These are phyloP conservation scores for Asparagopsis taxiformis DNA, from an alignment of 31 red algal species.

Conservation along the genomic window DNA sequence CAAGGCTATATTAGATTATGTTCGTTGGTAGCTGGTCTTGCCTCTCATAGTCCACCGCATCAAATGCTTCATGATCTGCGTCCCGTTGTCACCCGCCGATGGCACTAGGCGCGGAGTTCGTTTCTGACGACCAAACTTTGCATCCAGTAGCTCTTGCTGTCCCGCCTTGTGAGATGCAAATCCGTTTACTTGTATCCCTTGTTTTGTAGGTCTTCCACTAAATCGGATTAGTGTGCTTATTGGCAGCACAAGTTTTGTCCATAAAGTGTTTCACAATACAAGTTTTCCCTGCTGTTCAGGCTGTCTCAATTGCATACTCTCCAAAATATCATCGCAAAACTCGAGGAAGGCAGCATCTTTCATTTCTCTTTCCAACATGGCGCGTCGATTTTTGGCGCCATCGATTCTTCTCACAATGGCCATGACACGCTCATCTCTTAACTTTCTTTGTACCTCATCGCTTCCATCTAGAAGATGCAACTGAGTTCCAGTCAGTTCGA, in stretches of 20 bases:
- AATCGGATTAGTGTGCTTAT: no score
- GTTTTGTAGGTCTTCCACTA: no score
- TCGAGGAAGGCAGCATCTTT: slow-evolving; percentile 59
- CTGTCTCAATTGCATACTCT: slow-evolving; percentile 17
- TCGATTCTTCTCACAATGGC: slow-evolving; percentile 35
- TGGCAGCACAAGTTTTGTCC: no score
- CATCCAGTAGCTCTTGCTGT: no score
- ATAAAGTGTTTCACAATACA: no score
- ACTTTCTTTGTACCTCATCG: slow-evolving; percentile 44
- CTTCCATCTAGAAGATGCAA: slow-evolving; percentile 27
- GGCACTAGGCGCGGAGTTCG: no score
- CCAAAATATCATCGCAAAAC: slow-evolving; percentile 66
- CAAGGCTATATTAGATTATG: slow-evolving; percentile 20
- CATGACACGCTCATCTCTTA: slow-evolving; percentile 34
- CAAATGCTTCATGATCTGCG: background rate
- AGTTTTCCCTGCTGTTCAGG: slow-evolving; percentile 2
- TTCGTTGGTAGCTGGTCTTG: slow-evolving; percentile 4
- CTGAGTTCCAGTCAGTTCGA: slow-evolving; percentile 29
- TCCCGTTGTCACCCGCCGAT: background rate
- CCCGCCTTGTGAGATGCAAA: no score
- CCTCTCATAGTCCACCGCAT: background rate
- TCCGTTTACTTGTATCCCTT: no score
- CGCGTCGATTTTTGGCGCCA: slow-evolving; percentile 22
- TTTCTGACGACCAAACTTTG: no score
- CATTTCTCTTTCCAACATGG: slow-evolving; percentile 50